Base-by-base conservation (phyloP, 768 basidiomycete genomes). In the Coprinopsis sp. region DNA sequence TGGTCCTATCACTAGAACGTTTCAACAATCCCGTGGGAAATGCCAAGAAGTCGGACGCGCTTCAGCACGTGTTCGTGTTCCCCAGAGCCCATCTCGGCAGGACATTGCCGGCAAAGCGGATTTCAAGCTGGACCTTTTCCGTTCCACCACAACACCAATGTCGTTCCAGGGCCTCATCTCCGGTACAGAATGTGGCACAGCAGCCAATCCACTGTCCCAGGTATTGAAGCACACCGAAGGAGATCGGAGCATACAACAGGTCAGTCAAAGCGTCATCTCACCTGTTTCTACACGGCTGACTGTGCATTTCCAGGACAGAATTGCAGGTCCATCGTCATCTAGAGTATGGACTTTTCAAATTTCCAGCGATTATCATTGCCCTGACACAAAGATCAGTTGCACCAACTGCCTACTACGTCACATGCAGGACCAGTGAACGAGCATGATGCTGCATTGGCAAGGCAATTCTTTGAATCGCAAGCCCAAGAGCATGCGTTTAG, bases 191-290 rank as follows among this genome's bases (percentile, higher is more conserved):
- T 96, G 93, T 65, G 87, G 85, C 11, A 77, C 82, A 16, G 72
- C 83, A 1, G 74, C 84, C 39, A 97, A 96, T 61, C 93, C 94
- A 2, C 72, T 98, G 21, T 81, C 88, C 2, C 86, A 91, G 55
- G 84, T 97, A 21, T 73, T 93, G 43, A 95, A 96, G 62, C 87
- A 95, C 58, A 81, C 90, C 7, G 90, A 92, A 48, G 82, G 81
- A 1, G 93, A 96, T 67, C 81, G 86, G 46, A 92, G 89, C 63
- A 63, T 95, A 23, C 91, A 94, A 58, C 83, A 89, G 70, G 91
- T 89, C 55, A 49, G 76, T 64, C 29, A 29, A 37, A 18, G 31
- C 4, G 21, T 24, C 38, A 33, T 36, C 19, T 21, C 28, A n/a
- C 16, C 41, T 12, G 37, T 31, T 22, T 23, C 30, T 38, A 27